Conservation (phyloP, 345 rosid genomes). For the Eutrema heterophyllum region DNA sequence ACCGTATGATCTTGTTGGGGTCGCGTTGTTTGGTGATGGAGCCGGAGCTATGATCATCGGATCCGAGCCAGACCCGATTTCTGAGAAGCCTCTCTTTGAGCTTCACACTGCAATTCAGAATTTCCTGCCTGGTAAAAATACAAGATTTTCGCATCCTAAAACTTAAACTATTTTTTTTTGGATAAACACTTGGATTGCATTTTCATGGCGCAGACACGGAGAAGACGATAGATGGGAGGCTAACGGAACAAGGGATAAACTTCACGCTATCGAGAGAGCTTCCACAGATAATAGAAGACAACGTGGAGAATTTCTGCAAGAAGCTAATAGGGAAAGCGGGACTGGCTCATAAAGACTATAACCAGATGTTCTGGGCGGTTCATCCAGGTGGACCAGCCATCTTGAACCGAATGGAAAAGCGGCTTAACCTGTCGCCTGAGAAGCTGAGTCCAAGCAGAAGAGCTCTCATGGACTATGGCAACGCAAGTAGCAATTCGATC, state of each 20-base stretch:
- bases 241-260: conserved; percentile 90
- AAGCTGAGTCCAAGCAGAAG: conserved; percentile 76
- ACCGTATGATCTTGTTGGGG: conserved; percentile 97
- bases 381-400: conserved; percentile 99
- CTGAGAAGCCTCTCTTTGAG: conserved; percentile 80
- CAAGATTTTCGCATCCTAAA: background rate
- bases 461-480: conserved; percentile 91
- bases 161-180: background rate
- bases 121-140: conserved; percentile 40
- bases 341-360: conserved; percentile 47
- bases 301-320: conserved; percentile 71
- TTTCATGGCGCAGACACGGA: conserved; percentile 64
- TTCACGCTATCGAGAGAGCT: conserved; percentile 88
- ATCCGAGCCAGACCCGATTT: conserved; percentile 46
- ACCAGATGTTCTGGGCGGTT: conserved; percentile 90
- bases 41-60: conserved; percentile 87
- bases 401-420: conserved; percentile 74
- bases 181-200: background rate
- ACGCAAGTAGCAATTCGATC: conserved; percentile 91
- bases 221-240: conserved; percentile 73
- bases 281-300: conserved; percentile 88
- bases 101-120: conserved; percentile 81
- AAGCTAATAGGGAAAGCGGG: conserved; percentile 51
- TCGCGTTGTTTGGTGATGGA: conserved; percentile 90
- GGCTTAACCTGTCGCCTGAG: conserved; percentile 65